Evolutionary conservation across 73 alveolate genomes (phyloP).

Genomic region (Paramecium sexaurelia): DNA sequence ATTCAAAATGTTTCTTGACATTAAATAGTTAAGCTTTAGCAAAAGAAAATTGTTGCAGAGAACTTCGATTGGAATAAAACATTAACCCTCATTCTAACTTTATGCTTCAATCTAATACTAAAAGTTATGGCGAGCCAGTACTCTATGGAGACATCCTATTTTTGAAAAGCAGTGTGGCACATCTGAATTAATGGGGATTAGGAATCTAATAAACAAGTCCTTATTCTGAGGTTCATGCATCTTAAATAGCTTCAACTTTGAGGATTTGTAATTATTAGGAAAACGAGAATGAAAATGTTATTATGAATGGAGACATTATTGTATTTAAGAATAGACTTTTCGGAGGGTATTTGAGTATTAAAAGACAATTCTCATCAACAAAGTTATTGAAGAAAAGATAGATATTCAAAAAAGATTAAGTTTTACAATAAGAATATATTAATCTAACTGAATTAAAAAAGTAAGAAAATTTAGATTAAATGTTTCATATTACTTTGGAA

Average conservation of each 20-base stretch:
- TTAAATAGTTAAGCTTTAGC: conserved; percentile 12
- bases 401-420: neutral
- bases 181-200: neutral
- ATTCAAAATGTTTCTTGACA: neutral
- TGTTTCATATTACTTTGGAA: neutral
- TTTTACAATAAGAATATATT: neutral
- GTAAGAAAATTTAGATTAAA: neutral
- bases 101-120: neutral
- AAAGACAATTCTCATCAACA: neutral
- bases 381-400: neutral
- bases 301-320: conserved; percentile 39
- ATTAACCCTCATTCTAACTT: neutral
- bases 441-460: neutral
- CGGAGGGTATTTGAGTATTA: neutral
- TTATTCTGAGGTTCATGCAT: conserved; percentile 11
- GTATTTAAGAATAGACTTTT: neutral
- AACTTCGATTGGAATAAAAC: neutral
- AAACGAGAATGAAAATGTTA: neutral
- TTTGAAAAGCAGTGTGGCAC: neutral
- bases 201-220: conserved; percentile 17
- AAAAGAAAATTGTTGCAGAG: conserved; percentile 40
- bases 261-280: neutral
- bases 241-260: neutral
- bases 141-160: neutral
- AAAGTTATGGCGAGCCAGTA: conserved; percentile 32